These are phyloP conservation scores for Fusarium sp. DNA, from an alignment of 2,329 filamentous ascomycete species.

Conservation along the genomic window DNA sequence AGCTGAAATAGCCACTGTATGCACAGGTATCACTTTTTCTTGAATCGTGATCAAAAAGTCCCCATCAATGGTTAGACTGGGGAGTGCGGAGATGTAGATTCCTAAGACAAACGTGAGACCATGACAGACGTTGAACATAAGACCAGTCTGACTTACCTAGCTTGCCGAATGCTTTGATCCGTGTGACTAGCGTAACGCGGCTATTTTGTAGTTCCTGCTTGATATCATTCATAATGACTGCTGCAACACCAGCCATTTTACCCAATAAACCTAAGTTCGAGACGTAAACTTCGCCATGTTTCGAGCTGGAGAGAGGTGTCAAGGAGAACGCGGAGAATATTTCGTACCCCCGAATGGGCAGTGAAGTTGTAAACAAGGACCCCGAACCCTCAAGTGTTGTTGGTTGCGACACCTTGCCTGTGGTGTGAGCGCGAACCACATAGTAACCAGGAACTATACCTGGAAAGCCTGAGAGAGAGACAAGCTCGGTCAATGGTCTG, in stretches of 20 bases:
- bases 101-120: slow-evolving; percentile 54
- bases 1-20: slow-evolving; percentile 70
- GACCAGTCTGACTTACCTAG: slow-evolving; percentile 64
- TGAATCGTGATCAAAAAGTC: slow-evolving; percentile 81
- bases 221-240: slow-evolving; percentile 72
- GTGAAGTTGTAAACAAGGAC: slow-evolving; percentile 69
- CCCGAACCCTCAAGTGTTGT: slow-evolving; percentile 57
- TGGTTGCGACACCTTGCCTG: slow-evolving; percentile 68
- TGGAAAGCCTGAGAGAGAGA: slow-evolving; percentile 78
- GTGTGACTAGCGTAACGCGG: slow-evolving; percentile 72
- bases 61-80: slow-evolving; percentile 66
- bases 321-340: slow-evolving; percentile 82
- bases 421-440: slow-evolving; percentile 77
- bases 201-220: slow-evolving; percentile 63
- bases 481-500: slow-evolving; percentile 71
- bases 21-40: slow-evolving; percentile 73
- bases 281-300: slow-evolving; percentile 58
- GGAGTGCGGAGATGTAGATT: slow-evolving; percentile 79
- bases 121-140: neutral
- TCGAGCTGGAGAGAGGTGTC: slow-evolving; percentile 62
- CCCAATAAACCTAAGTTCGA: slow-evolving; percentile 81
- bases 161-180: slow-evolving; percentile 82
- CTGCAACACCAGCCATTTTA: slow-evolving; percentile 91
- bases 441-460: slow-evolving; percentile 73
- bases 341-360: slow-evolving; percentile 78